phyloP scores from a whole-genome alignment of 768 basidiomycete genomes.

The Gymnopilus junonius region DNA sequence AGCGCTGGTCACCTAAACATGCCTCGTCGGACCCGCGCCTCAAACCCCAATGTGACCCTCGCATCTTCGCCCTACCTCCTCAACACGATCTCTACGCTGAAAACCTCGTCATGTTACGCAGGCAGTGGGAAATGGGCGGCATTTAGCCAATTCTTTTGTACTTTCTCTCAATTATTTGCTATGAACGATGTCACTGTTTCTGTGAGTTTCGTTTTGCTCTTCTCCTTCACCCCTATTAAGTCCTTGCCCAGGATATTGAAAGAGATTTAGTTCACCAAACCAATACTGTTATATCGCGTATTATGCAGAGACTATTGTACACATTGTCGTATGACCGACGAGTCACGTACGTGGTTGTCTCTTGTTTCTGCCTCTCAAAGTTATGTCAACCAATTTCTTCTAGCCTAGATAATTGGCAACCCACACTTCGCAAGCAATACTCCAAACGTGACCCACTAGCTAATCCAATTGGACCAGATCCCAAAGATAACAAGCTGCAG shows the following conservation, averaged over 20 bases:
- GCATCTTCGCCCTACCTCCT: slow-evolving; percentile 28
- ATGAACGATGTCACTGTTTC: slow-evolving; percentile 70
- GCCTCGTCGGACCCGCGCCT: slow-evolving; percentile 58
- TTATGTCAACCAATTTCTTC: slow-evolving; percentile 21
- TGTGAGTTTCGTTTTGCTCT: slow-evolving; percentile 42
- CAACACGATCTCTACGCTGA: slow-evolving; percentile 31
- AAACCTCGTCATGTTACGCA: slow-evolving; percentile 62
- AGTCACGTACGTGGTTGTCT: slow-evolving; percentile 60
- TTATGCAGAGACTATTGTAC: slow-evolving; percentile 77
- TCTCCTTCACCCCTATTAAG: slow-evolving; percentile 6
- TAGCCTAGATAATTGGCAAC: slow-evolving; percentile 81
- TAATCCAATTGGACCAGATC: slow-evolving; percentile 75
- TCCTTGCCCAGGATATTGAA: slow-evolving; percentile 68
- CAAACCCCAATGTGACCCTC: slow-evolving; percentile 33
- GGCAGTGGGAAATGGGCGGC: slow-evolving; percentile 94
- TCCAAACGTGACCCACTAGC: slow-evolving; percentile 68
- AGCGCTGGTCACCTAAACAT: slow-evolving; percentile 32
- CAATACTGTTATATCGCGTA: slow-evolving; percentile 63
- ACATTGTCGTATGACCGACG: slow-evolving; percentile 82
- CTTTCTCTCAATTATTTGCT: slow-evolving; percentile 75
- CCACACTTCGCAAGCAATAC: slow-evolving; percentile 77
- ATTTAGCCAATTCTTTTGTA: slow-evolving; percentile 88
- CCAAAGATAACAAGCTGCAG: slow-evolving; percentile 20
- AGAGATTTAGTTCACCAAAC: slow-evolving; percentile 70
- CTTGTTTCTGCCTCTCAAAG: slow-evolving; percentile 3